Percentiles rank a stretch among this genome's conserved stretches.
Conservation (phyloP, 768 basidiomycete genomes). For the Lactarius hengduanensis region DNA sequence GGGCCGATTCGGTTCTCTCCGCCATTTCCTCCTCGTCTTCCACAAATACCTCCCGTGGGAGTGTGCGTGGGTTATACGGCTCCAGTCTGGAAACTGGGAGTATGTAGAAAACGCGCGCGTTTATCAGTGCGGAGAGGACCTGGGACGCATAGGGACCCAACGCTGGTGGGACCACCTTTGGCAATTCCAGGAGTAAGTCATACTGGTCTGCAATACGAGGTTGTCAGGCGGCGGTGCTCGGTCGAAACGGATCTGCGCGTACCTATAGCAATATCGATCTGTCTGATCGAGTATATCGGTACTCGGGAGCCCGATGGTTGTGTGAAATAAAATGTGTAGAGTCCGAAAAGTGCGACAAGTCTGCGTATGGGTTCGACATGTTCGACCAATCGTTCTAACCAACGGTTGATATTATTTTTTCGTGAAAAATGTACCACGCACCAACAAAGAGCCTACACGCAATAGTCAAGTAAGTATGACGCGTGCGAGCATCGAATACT, state of each 20-base stretch:
- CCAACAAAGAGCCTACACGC: constrained; percentile 67
- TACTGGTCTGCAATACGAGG: constrained; percentile 51
- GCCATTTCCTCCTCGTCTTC: constrained; percentile 35
- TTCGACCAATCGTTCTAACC: constrained; percentile 52
- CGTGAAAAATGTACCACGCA: constrained; percentile 35
- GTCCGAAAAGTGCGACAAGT: constrained; percentile 60
- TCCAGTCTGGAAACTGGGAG: constrained; percentile 51
- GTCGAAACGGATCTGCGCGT: constrained; percentile 38
- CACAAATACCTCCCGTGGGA: constrained; percentile 68
- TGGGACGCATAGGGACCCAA: constrained; percentile 53
- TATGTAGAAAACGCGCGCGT: constrained; percentile 55
- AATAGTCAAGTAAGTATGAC: constrained; percentile 60
- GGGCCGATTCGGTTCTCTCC: background rate
- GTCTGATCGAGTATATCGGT: constrained; percentile 46
- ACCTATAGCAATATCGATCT: constrained; percentile 55
- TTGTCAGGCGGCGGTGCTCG: constrained; percentile 26
- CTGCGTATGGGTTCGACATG: constrained; percentile 54
- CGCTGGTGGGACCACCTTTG: constrained; percentile 43
- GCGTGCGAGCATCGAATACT: constrained; percentile 63
- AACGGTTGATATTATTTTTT: background rate
- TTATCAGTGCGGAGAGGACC: constrained; percentile 48
- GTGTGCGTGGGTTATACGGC: constrained; percentile 57
- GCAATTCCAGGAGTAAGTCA: constrained; percentile 47
- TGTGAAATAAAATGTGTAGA: constrained; percentile 68
- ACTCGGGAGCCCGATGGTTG: constrained; percentile 60